Evolutionary conservation across 805 yeast genomes (phyloP), one percentile per base, ranked within the genome.

Genomic region (Candida ficus): DNA sequence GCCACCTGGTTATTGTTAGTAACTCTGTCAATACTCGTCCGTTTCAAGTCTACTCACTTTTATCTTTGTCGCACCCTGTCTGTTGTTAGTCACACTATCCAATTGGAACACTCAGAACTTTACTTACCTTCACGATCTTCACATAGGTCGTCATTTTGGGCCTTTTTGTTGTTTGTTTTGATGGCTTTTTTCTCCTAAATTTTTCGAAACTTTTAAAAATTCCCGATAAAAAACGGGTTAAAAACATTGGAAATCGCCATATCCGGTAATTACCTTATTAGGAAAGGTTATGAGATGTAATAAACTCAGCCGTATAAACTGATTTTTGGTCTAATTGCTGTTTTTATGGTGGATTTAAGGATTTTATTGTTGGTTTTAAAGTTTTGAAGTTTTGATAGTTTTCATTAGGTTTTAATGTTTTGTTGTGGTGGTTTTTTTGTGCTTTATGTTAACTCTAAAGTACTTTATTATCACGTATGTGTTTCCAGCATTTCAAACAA

Each of bases 41-140:
- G 16, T 3, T 16, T 7, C 11, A 28, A 17, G 17, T 26, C 11
- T 16, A 37, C 64, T 19, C 49, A 54, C 60, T 36, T 80, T 80
- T 26, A 79, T 71, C 60, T 80, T 80, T 13, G 88, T 80, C 38
- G 87, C 88, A 35, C 87, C 82, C 71, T 71, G 37, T 14, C 5
- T n/a, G 14, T 12, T 9, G 19, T 16, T 29, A 29, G 19, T 16
- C 7, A 16, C 19, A 23, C 10, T 8, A 5, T 5, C 7, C n/a
- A n/a, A n/a, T n/a, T n/a, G n/a, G n/a, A n/a, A n/a, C n/a, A 17
- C 19, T 29, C 20, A 17, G 12, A 29, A 7, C 22, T 13, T 6
- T 5, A 54, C 67, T 26, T 43, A 67, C 79, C 66, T 84, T 85
- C 48, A 84, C 93, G 44, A 83, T 68, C 63, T 83, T 84, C 47